Evolutionary conservation across 306 rosid genomes (phyloP), one percentile per base, ranked within the genome.

Genomic region (Fragaria nilgerrensis): DNA sequence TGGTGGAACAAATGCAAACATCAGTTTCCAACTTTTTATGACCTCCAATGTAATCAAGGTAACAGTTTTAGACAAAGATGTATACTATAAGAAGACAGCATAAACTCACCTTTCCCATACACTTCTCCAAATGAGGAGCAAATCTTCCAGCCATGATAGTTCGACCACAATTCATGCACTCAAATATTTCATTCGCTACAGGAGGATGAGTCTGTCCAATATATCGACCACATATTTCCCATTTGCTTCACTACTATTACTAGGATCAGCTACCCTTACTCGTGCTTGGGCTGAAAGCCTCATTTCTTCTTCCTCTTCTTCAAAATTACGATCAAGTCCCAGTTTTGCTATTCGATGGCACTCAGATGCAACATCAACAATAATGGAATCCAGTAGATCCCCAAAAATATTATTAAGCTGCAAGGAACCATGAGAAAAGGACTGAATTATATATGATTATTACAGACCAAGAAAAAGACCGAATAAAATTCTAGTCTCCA

Each of bases 91-190:
- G 65, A 22, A 49, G 61, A 32, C 70, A 62, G 68, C 68, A 74
- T 76, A 75, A 59, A 74, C 53, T 76, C 76, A 96, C 99, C 99
- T 93, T 96, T 68, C 99, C 99, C 99, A 96, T 96, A 88, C 99
- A 96, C 87, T 96, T 96, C 81, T 96, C 99, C 77, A 96, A 74
- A 85, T 96, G 99, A 81, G 99, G 99, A 68, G 99, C 99, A 79
- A 96, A 96, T 84, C 89, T 92, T 75, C 99, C 99, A 37, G 99
- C 99, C 84, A 85, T 68, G 68, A 92, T 87, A 49, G 96, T 64
- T 58, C 99, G 88, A 73, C 90, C 84, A 67, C 99, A 96, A 70
- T 96, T 96, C 99, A 96, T 91, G 89, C 99, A 96, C 16, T 87
- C 88, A 61, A 96, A 91, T 81, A 91, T 75, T 61, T 96, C 98